Evolutionary conservation across 352 stramenopile species (phyloP).

Genomic region (Globisporangium apiculatum): DNA sequence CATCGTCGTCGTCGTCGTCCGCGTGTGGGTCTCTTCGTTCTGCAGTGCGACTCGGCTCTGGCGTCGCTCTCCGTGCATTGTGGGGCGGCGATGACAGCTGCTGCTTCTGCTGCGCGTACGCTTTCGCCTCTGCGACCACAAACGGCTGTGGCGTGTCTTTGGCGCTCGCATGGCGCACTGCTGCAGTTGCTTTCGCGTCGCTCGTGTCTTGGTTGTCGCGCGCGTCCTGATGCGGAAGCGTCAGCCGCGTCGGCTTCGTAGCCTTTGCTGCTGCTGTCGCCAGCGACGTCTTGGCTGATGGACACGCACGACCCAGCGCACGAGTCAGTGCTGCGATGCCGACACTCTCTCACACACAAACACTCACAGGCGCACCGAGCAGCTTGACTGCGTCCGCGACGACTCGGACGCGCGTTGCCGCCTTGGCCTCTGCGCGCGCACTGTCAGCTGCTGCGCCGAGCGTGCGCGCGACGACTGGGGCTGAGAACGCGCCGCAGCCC

Average conservation of each 20-base stretch:
- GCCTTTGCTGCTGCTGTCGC: not conserved
- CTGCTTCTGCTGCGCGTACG: not conserved
- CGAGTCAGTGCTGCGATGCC: not conserved
- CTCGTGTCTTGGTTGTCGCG: not conserved
- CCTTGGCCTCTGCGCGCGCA: slow-evolving; percentile 3
- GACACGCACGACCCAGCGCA: not conserved
- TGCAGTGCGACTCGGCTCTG: not conserved
- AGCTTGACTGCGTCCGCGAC: slow-evolving; percentile 7
- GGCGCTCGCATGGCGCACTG: not conserved
- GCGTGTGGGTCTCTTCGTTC: no score
- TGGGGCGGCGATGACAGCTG: not conserved
- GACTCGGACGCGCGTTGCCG: not conserved
- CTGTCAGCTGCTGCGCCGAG: not conserved
- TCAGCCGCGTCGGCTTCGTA: no score
- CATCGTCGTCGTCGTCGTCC: not conserved
- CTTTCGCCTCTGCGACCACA: not conserved
- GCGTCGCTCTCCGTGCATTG: not conserved
- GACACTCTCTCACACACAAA: not conserved
- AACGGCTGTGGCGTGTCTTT: no score
- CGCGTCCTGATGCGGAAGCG: not conserved
- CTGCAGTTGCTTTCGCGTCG: not conserved
- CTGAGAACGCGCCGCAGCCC: slow-evolving; percentile 16
- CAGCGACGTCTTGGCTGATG: not conserved
- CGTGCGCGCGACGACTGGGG: slow-evolving; percentile 5
- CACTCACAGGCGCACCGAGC: not conserved